These are phyloP conservation scores for Salix viminalis DNA, from an alignment of 345 rosid genomes.

Conservation along the genomic window DNA sequence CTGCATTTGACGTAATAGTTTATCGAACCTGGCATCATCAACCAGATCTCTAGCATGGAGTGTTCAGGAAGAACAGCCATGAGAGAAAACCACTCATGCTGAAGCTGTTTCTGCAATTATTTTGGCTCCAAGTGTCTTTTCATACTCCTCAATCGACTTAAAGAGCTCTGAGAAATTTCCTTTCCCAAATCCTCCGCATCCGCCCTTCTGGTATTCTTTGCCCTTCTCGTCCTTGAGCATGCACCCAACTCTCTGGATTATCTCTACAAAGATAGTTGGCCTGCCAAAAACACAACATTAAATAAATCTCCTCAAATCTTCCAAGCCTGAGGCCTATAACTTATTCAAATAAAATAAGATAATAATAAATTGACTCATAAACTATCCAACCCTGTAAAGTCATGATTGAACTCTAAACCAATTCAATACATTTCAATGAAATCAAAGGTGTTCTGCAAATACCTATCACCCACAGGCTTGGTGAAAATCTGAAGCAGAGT, in stretches of 20 bases:
- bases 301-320: neutral
- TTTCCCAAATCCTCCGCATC: constrained; percentile 94
- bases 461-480: constrained; percentile 94
- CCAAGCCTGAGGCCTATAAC: neutral
- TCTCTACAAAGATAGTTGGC: constrained; percentile 94
- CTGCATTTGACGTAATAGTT: too few relatives aligned
- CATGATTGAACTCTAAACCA: neutral
- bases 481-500: constrained; percentile 92
- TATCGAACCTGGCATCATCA: too few relatives aligned
- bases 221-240: constrained; percentile 66
- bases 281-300: constrained; percentile 25
- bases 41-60: too few relatives aligned
- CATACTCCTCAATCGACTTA: constrained; percentile 89
- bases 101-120: constrained; percentile 21
- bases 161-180: constrained; percentile 93
- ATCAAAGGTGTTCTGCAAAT: neutral
- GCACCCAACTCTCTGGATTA: constrained; percentile 88
- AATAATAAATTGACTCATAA: too few relatives aligned
- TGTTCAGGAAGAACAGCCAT: neutral
- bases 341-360: neutral
- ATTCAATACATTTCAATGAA: neutral
- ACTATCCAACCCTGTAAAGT: neutral
- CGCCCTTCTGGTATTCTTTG: constrained; percentile 75
- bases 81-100: constrained; percentile 13
- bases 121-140: constrained; percentile 77